Conservation (phyloP, 805 yeast species). For the Cyberlindnera maritima region DNA sequence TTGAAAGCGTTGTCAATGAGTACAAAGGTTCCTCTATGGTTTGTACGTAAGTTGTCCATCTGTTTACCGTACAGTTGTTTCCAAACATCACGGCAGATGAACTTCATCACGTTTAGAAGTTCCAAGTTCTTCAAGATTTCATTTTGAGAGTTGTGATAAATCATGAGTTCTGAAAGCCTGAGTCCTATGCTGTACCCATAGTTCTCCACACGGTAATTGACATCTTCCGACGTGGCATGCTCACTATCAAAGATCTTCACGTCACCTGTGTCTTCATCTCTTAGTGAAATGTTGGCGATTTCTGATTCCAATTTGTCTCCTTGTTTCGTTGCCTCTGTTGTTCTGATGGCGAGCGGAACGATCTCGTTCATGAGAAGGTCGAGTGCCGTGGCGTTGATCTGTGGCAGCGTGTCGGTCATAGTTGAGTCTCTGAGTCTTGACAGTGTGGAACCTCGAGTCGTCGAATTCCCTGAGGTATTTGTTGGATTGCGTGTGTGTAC, state of each 20-base stretch:
- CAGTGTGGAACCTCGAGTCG: no score
- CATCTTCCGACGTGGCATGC: conserved; percentile 43
- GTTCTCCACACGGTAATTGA: conserved; percentile 56
- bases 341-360: conserved; percentile 67
- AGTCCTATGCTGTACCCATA: conserved; percentile 72
- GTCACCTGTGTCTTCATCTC: conserved; percentile 36
- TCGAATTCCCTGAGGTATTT: no score
- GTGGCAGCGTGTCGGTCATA: not conserved
- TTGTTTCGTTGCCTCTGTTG: conserved; percentile 45
- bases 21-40: conserved; percentile 83
- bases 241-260: conserved; percentile 38
- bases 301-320: conserved; percentile 7
- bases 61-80: conserved; percentile 74
- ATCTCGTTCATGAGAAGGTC: conserved; percentile 72
- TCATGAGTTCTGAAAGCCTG: conserved; percentile 47
- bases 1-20: conserved; percentile 66
- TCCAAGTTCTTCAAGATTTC: conserved; percentile 52
- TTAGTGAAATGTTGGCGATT: conserved; percentile 16
- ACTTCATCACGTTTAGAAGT: conserved; percentile 81
- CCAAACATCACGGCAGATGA: conserved; percentile 93
- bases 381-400: conserved; percentile 52
- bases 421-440: no score
- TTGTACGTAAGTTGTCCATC: conserved; percentile 88
- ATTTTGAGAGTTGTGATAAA: conserved; percentile 46
- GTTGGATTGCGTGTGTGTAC: no score